Base-by-base conservation (phyloP, 805 yeast genomes). In the Lachancea waltii region DNA sequence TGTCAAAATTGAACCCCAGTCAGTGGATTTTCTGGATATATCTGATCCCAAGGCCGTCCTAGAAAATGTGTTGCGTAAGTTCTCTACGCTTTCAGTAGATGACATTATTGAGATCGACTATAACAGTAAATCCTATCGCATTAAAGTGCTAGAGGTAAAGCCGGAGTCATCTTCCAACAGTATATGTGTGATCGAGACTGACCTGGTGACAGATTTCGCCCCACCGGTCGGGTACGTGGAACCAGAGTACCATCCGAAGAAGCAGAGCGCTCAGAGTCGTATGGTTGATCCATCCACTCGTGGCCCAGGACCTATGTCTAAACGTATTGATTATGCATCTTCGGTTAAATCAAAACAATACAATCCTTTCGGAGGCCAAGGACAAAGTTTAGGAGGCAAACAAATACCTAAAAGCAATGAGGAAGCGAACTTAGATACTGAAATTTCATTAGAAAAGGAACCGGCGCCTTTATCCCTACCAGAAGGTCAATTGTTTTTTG, bases 191-290 rank as follows among this genome's bases (percentile, higher is more conserved):
- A 85, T 92, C 19, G 99, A 92, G 58, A 92, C 98, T 0, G 98
- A 92, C 65, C 69, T 92, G 44, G 95, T 85, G 42, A 95, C 97
- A 0, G 99, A 92, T 56, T 92, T 92, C 67, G 97, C 97, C 1
- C 95, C 98, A 2, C 99, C 99, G 0, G 95, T 90, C 4, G 99
- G 99, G 0, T 92, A 92, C 57, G 95, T 85, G 14, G 97, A 90
- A 56, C 96, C 96, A 1, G 87, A 84, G 46, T 75, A 75, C 44
- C 62, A 68, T 37, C 54, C 61, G 5, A 28, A 56, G 38, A 52
- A 53, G 24, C 54, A 49, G 37, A 44, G 45, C 46, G 56, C 67
- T 35, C 38, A 26, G 35, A 40, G 53, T 54, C 36, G 67, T 67
- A 45, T 41, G 16, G 38, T 49, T 11, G 54, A 55, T 37, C 54